Evolutionary conservation across 2,329 filamentous ascomycete genomes (phyloP).

Genomic region (Ophiostoma himal-ulmi): DNA sequence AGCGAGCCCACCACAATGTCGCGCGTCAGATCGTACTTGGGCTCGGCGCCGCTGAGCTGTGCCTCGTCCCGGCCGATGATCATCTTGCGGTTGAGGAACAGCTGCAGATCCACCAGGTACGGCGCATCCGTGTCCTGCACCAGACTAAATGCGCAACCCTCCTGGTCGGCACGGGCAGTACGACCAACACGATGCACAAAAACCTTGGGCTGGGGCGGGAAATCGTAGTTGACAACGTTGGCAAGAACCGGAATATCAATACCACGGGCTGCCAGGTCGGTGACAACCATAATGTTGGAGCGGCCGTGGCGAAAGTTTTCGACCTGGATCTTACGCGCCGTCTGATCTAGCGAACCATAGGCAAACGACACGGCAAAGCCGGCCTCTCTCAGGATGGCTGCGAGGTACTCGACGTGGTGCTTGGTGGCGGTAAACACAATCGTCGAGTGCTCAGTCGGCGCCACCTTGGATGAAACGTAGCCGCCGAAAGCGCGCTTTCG

Average conservation of each 20-base stretch:
- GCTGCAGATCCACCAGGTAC: conserved; percentile 86
- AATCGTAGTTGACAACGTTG: conserved; percentile 98
- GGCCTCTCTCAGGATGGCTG: conserved; percentile 67
- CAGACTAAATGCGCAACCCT: conserved; percentile 92
- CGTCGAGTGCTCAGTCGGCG: conserved; percentile 82
- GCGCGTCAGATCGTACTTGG: conserved; percentile 63
- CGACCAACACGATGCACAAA: conserved; percentile 94
- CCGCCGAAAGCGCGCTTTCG: conserved; percentile 70
- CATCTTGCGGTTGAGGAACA: conserved; percentile 83
- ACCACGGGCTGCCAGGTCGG: conserved; percentile 91
- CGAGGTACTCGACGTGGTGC: conserved; percentile 92
- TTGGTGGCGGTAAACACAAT: conserved; percentile 95
- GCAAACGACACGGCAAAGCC: conserved; percentile 90
- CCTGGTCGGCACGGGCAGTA: conserved; percentile 86
- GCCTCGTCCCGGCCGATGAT: conserved; percentile 65
- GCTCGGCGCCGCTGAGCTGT: conserved; percentile 39
- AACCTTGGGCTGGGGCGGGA: conserved; percentile 91
- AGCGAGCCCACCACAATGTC: conserved; percentile 79
- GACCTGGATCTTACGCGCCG: conserved; percentile 84
- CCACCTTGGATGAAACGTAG: conserved; percentile 51
- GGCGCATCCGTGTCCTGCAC: conserved; percentile 82
- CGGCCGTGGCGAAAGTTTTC: conserved; percentile 80
- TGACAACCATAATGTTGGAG: conserved; percentile 88
- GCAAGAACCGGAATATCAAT: conserved; percentile 95
- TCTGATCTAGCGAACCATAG: conserved; percentile 92